Percentiles rank a stretch among this genome's conserved stretches.
Conservation (phyloP, 805 yeast genomes). For the Sungouiozyma ichnusensis region DNA sequence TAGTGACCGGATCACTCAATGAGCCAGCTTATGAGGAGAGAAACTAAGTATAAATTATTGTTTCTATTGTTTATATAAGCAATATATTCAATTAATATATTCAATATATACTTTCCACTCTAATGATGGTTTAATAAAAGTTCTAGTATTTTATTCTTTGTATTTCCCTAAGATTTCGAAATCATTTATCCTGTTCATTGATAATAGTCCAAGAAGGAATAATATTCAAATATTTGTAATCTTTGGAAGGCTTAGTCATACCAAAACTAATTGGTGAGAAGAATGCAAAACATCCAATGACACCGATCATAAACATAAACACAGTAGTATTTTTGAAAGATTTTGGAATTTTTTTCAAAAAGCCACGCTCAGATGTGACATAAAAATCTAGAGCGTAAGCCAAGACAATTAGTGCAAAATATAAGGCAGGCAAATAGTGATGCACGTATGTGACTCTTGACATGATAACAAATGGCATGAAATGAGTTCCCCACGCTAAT, state of each 20-base stretch:
- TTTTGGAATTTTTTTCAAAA: slow-evolving; percentile 6
- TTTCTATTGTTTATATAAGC: neutral
- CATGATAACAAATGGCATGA: slow-evolving; percentile 82
- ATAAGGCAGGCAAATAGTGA: slow-evolving; percentile 91
- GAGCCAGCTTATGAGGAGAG: slow-evolving; percentile 1
- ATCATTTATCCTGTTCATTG: slow-evolving; percentile 3
- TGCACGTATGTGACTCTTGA: slow-evolving; percentile 95
- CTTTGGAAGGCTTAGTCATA: slow-evolving; percentile 39
- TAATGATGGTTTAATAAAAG: neutral
- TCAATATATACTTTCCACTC: neutral
- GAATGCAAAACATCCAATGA: slow-evolving; percentile 46
- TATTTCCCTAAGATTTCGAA: too few species aligned
- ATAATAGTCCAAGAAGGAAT: slow-evolving; percentile 37
- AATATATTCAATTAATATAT: too few species aligned
- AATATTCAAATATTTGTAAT: slow-evolving; percentile 39
- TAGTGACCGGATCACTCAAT: slow-evolving; percentile 27
- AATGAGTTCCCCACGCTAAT: slow-evolving; percentile 88
- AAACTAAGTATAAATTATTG: neutral
- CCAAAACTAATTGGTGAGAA: slow-evolving; percentile 61
- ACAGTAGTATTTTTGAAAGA: slow-evolving; percentile 33
- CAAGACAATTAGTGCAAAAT: slow-evolving; percentile 58
- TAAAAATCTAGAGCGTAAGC: slow-evolving; percentile 45
- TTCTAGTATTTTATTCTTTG: neutral
- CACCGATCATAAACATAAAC: slow-evolving; percentile 31
- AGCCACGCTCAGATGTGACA: slow-evolving; percentile 13